Conservation (phyloP, 768 basidiomycete species). For the Mycena belliarum region DNA sequence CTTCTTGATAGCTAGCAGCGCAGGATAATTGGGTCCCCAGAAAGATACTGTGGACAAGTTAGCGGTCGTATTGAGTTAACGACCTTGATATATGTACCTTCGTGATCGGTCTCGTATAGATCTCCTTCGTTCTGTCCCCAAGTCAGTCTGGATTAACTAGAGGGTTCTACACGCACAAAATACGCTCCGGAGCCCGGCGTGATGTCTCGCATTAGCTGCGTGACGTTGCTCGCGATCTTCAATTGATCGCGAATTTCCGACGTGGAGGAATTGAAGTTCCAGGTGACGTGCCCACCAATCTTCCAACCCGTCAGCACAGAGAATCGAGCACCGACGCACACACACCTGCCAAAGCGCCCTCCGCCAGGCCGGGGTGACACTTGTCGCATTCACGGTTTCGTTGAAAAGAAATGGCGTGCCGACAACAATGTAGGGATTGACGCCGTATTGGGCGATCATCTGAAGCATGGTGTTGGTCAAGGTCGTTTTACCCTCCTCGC, state of each 20-base stretch:
- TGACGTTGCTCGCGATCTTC: neutral
- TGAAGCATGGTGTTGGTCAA: constrained; percentile 19
- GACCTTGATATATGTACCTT: constrained; percentile 10
- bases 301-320: neutral
- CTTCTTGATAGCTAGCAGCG: constrained; percentile 30
- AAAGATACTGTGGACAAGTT: constrained; percentile 23
- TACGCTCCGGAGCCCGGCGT: constrained; percentile 7
- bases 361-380: constrained; percentile 27
- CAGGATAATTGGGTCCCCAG: constrained; percentile 37
- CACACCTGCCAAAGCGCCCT: constrained; percentile 25
- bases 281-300: neutral
- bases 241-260: neutral
- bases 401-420: constrained; percentile 24
- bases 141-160: neutral
- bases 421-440: constrained; percentile 24
- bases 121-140: constrained; percentile 33
- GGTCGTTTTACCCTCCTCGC: constrained; percentile 21
- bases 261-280: neutral
- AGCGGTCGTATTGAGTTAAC: neutral
- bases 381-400: constrained; percentile 18
- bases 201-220: neutral
- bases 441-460: constrained; percentile 10
- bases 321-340: neutral
- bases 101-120: constrained; percentile 35
- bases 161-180: constrained; percentile 11